Evolutionary conservation across 495 filamentous ascomycete genomes (phyloP), one percentile per base, ranked within the genome.

Genomic region (Monascus purpureus): DNA sequence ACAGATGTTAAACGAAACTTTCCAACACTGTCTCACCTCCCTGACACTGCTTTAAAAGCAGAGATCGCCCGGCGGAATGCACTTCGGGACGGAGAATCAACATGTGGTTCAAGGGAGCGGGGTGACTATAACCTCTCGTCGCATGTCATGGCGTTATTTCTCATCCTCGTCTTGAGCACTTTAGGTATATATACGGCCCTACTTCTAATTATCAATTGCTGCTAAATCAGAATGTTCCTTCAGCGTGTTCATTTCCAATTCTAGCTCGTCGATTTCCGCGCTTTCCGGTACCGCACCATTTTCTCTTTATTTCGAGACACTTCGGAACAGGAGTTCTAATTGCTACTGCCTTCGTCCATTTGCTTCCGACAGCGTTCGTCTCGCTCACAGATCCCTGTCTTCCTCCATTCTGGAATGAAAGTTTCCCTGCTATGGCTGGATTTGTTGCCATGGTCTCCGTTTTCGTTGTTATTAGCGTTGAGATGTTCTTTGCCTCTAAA

Each of bases 271-370:
- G 61, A 11, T 70, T 67, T 39, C 65, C 63, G 13, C 38, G 49
- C 24, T 37, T 58, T 35, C 62, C 64, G 0, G 63, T 68, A 32
- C 62, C 63, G 19, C 62, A 59, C 16, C 57, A 52, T 8, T 73
- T 75, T 40, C 61, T 87, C 39, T 85, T 85, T 54, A 51, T 80
- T 28, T 82, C 77, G 17, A 78, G 81, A 31, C 80, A 88, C 54
- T 87, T 92, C 41, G 83, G 83, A 23, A 90, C 83, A 4, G 83
- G 83, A 14, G 83, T 92, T 6, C 57, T 92, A 18, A 80, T 90
- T 38, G 82, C 83, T 13, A 87, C 83, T n/a, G 82, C 83, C 26
- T 92, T 92, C 46, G 83, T 90, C 16, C 83, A 90, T 52, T 51
- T 76, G 25, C 77, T 92, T 3, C 83, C 83, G 8, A 88, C 81